Conservation (phyloP, 2,329 filamentous ascomycete species). For the Pestalotiopsis sp. region DNA sequence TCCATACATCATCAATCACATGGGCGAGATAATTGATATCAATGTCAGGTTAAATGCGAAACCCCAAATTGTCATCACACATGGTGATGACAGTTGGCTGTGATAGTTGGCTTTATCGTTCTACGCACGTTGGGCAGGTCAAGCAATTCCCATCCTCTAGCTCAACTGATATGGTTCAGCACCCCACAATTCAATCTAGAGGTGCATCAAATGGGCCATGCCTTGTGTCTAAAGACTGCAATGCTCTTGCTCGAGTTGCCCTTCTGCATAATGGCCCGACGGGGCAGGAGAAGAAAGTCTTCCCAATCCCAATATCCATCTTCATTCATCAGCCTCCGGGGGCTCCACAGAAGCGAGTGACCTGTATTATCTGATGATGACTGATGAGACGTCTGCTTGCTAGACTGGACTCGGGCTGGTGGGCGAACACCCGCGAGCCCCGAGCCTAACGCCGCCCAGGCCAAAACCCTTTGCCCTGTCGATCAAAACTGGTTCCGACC, state of each 20-base stretch:
- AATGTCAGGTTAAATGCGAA: background rate
- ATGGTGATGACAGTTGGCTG: no score
- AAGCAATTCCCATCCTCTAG: background rate
- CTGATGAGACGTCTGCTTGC: no score
- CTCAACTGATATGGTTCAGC: background rate
- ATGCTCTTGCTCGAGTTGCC: background rate
- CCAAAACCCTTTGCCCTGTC: background rate
- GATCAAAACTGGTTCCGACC: background rate
- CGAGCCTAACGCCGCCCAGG: background rate
- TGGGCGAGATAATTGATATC: background rate
- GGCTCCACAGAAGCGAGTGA: no score
- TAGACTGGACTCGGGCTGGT: no score
- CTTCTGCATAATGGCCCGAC: background rate
- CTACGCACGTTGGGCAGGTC: no score
- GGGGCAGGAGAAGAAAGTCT: background rate
- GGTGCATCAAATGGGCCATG: background rate
- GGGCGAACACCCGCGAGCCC: background rate
- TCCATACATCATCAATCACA: background rate
- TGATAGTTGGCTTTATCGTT: no score
- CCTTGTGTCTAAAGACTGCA: no score
- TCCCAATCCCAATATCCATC: background rate
- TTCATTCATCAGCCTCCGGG: no score
- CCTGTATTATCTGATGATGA: no score
- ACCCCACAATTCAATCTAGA: background rate
- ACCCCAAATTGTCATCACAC: background rate